Conservation (phyloP, 1,139 yeast genomes). For the Saccharomyces pastorianus region DNA sequence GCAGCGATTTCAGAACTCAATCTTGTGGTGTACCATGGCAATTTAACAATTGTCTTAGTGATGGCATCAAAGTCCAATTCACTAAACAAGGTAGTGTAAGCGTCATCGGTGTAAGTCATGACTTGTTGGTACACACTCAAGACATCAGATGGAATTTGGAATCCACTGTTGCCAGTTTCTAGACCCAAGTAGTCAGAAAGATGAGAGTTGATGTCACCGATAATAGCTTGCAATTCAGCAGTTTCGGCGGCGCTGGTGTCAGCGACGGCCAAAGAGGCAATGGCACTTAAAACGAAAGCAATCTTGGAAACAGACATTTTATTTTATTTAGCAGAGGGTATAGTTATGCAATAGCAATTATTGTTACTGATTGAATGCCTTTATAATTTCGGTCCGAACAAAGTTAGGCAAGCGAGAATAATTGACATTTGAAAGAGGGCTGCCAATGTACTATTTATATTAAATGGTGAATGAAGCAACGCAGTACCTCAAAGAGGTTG, state of each 20-base stretch:
- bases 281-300: conserved; percentile 5
- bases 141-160: conserved; percentile 28
- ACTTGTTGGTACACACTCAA: conserved; percentile 31
- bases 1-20: conserved; percentile 26
- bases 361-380: not conserved
- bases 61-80: conserved; percentile 24
- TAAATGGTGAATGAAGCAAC: not conserved
- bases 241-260: conserved; percentile 8
- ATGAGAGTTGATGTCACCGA: conserved; percentile 13
- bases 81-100: conserved; percentile 35
- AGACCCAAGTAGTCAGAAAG: conserved; percentile 13
- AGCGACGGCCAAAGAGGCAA: conserved; percentile 10
- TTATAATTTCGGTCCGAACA: not conserved
- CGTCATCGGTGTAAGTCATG: conserved; percentile 37
- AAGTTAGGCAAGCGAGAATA: not conserved
- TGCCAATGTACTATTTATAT: not conserved
- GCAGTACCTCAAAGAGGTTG: not conserved
- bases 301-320: conserved; percentile 5
- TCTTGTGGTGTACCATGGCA: conserved; percentile 41
- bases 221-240: conserved; percentile 14
- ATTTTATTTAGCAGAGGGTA: not conserved
- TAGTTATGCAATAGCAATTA: not conserved
- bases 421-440: not conserved
- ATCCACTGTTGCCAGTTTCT: conserved; percentile 9
- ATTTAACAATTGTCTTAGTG: conserved; percentile 33